These are phyloP conservation scores for Geotrichum carabidarum DNA, from an alignment of 1,139 yeast genomes.

Conservation along the genomic window DNA sequence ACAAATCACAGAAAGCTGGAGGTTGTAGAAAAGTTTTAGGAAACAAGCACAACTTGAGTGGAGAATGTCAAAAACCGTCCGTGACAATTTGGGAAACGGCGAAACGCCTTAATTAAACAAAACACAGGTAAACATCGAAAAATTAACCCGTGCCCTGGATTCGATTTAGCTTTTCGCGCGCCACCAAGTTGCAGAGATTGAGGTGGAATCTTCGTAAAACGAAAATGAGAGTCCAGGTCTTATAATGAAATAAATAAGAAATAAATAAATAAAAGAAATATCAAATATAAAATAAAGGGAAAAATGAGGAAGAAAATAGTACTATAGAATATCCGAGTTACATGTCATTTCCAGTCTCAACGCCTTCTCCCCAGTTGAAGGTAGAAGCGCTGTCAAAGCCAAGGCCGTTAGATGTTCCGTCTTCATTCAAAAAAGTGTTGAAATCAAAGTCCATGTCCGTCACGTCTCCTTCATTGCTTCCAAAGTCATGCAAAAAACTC, in stretches of 20 bases:
- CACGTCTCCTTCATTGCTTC: conserved; percentile 22
- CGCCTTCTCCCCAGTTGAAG: conserved; percentile 35
- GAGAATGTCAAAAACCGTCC: no score
- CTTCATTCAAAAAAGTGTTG: conserved; percentile 36
- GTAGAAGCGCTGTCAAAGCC: conserved; percentile 30
- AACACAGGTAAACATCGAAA: no score
- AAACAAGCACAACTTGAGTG: no score
- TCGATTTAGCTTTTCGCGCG: no score
- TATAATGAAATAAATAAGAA: neutral
- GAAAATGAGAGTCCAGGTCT: neutral
- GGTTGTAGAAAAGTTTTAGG: no score
- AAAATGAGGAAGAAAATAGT: neutral
- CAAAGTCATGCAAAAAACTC: conserved; percentile 32
- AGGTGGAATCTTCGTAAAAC: neutral
- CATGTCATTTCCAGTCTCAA: conserved; percentile 32
- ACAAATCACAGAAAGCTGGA: no score
- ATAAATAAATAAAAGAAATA: neutral
- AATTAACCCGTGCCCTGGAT: no score
- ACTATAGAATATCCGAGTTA: conserved; percentile 3
- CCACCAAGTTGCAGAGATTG: no score
- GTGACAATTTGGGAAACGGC: no score
- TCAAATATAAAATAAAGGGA: neutral
- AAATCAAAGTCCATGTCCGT: conserved; percentile 37
- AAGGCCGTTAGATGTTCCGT: conserved; percentile 27
- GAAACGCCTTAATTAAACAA: no score